Conservation (phyloP, 2,329 filamentous ascomycete genomes). For the Sporothrix sp. region DNA sequence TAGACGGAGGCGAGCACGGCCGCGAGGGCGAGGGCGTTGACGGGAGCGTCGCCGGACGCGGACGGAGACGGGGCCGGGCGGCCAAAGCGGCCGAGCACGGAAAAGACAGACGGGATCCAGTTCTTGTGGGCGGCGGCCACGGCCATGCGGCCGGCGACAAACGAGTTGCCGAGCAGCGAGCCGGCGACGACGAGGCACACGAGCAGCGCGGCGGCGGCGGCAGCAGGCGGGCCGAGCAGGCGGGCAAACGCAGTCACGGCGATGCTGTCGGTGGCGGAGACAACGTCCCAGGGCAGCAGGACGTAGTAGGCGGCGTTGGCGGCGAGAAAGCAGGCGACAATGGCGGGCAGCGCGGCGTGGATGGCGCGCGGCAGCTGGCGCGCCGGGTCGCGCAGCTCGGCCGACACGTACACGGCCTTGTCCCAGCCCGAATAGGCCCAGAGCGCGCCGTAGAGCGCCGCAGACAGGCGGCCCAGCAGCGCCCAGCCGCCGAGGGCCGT, state of each 20-base stretch:
- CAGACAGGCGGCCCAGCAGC: slow-evolving; percentile 48
- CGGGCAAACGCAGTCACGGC: slow-evolving; percentile 50
- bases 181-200: slow-evolving; percentile 53
- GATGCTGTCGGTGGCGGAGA: slow-evolving; percentile 51
- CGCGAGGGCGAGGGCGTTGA: slow-evolving; percentile 44
- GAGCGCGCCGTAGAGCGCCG: slow-evolving; percentile 51
- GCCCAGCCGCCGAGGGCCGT: slow-evolving; percentile 42
- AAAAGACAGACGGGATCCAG: slow-evolving; percentile 40
- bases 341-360: slow-evolving; percentile 50
- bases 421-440: slow-evolving; percentile 62
- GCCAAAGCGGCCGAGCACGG: slow-evolving; percentile 35
- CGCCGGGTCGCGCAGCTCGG: slow-evolving; percentile 41
- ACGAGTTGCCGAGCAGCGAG: slow-evolving; percentile 52
- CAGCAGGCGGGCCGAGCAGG: slow-evolving; percentile 44
- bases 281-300: slow-evolving; percentile 47
- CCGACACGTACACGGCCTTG: slow-evolving; percentile 49
- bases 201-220: slow-evolving; percentile 43
- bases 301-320: slow-evolving; percentile 55
- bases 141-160: slow-evolving; percentile 51
- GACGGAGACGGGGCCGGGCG: slow-evolving; percentile 3
- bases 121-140: slow-evolving; percentile 45
- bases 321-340: slow-evolving; percentile 48
- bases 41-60: slow-evolving; percentile 33
- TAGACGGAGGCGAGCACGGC: slow-evolving; percentile 43
- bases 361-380: slow-evolving; percentile 51